Base-by-base conservation (phyloP, 202 grass and related monocot genomes). In the Panicum virgatum region DNA sequence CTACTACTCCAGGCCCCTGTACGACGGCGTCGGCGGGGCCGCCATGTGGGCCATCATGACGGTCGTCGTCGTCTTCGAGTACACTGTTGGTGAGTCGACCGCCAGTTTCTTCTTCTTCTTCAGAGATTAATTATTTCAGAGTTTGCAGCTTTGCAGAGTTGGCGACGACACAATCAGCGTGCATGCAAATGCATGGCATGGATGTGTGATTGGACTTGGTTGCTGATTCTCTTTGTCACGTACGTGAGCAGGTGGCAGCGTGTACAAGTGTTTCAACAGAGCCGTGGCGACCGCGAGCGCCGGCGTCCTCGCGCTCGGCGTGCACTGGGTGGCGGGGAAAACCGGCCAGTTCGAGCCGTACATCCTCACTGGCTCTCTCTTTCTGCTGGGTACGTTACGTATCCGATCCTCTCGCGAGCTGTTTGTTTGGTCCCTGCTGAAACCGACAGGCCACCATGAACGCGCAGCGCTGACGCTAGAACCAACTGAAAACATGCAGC, bases 11-110 rank as follows among this genome's bases (percentile, higher is more conserved):
- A 87, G 90, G 62, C 95, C 95, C 0, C 48, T 97, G 10, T 97
- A 97, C 37, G 88, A 94, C 0, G 94, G 94, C 12, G 92, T 97
- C 10, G 94, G 92, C 2, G 92, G 94, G 22, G 66, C 81, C 23
- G 75, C 94, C 77, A 92, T 94, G 90, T 97, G 92, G 94, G 94
- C 94, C 34, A 39, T 97, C 40, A 97, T 94, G 94, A 97, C 92
- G 2, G 92, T 97, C 30, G 94, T 97, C 32, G 90, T 97, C 8
- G 12, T 97, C 62, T 98, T 98, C 58, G 95, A 98, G 16, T 98
- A 89, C 68, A 94, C 90, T 26, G 95, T 98, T 0, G 95, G 95
- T 97, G 77, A 74, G 89, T 66, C 27, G n/a, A n/a, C n/a, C n/a
- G 0, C 0, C 10, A 52, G 45, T n/a, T n/a, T n/a, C n/a, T n/a